Conservation (phyloP, 306 rosid genomes). For the Cyclanthera cordifolia region DNA sequence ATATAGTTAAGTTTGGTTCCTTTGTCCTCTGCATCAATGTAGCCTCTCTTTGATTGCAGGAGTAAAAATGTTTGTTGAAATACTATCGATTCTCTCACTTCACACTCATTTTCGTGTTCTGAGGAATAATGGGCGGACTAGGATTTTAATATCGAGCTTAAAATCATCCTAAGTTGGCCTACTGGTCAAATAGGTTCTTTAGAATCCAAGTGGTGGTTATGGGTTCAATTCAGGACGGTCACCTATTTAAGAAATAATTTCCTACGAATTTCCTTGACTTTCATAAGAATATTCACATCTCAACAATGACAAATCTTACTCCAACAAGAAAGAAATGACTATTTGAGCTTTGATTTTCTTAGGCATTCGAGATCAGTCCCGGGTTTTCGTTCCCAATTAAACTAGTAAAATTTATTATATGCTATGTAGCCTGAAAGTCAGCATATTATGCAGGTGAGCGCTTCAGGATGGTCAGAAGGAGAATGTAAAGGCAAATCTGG, state of each 20-base stretch:
- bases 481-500: slow-evolving; percentile 84
- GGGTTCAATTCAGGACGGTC: too few relatives aligned
- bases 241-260: too few relatives aligned
- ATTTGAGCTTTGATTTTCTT: not conserved
- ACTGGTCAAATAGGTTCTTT: too few relatives aligned
- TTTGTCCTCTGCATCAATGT: not conserved
- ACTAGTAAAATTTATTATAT: not conserved
- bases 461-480: slow-evolving; percentile 96
- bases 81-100: not conserved
- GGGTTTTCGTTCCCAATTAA: too few relatives aligned
- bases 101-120: not conserved
- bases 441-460: slow-evolving; percentile 39
- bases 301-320: not conserved
- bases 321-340: not conserved
- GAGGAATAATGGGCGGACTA: too few relatives aligned
- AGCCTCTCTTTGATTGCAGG: not conserved
- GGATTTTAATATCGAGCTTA: too few relatives aligned
- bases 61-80: not conserved
- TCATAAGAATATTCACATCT: too few relatives aligned
- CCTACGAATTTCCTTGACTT: too few relatives aligned
- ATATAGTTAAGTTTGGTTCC: not conserved
- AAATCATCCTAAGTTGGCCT: too few relatives aligned
- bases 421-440: not conserved
- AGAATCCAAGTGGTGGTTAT: too few relatives aligned
- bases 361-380: too few relatives aligned